phyloP scores from a whole-genome alignment of 1,139 yeast species.

The Yamadazyma diospyri region DNA sequence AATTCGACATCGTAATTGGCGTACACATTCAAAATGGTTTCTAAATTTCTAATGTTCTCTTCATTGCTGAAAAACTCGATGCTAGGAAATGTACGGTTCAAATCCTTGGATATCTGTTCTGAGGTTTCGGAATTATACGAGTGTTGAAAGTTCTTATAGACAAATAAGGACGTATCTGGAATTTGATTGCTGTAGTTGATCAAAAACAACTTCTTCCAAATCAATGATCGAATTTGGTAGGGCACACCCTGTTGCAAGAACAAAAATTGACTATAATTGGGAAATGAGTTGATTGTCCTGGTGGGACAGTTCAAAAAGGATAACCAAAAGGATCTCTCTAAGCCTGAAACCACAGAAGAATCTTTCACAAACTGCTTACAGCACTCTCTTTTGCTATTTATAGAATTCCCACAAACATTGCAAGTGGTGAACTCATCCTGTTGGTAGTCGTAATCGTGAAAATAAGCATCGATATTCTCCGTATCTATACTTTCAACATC shows the following conservation, averaged over 20 bases:
- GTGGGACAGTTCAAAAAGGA: slow-evolving; percentile 44
- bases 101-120: slow-evolving; percentile 59
- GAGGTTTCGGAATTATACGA: slow-evolving; percentile 40
- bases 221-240: slow-evolving; percentile 30
- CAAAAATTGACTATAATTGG: slow-evolving; percentile 43
- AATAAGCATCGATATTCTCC: slow-evolving; percentile 9
- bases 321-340: slow-evolving; percentile 45
- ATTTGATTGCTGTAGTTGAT: slow-evolving; percentile 25
- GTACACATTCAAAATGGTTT: slow-evolving; percentile 60
- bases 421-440: slow-evolving; percentile 39
- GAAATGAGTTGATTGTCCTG: slow-evolving; percentile 44
- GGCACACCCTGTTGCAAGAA: slow-evolving; percentile 43
- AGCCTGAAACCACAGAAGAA: slow-evolving; percentile 18
- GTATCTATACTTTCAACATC: slow-evolving; percentile 7
- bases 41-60: slow-evolving; percentile 45
- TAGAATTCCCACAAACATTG: slow-evolving; percentile 16
- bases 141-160: slow-evolving; percentile 43
- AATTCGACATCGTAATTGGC: slow-evolving; percentile 66
- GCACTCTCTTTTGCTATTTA: slow-evolving; percentile 9
- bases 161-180: slow-evolving; percentile 35
- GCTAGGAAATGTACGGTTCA: slow-evolving; percentile 61
- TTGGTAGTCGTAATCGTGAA: slow-evolving; percentile 24
- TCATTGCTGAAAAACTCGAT: slow-evolving; percentile 47
- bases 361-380: slow-evolving; percentile 13
- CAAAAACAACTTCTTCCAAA: slow-evolving; percentile 37